Percentiles rank a stretch among this genome's conserved stretches.
Conservation (phyloP, 495 filamentous ascomycete species). For the Cladorrhinum samala region DNA sequence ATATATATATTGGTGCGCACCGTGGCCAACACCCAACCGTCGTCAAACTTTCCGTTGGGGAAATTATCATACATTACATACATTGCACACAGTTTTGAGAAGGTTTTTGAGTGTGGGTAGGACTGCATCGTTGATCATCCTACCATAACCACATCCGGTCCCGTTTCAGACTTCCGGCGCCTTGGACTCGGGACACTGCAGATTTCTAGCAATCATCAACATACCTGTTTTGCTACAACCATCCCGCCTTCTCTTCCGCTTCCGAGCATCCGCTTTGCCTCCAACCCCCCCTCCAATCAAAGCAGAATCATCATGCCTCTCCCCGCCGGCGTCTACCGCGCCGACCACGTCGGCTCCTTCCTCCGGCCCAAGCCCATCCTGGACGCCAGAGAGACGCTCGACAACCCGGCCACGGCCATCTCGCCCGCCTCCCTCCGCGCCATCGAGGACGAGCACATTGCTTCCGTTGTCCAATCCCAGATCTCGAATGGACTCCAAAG, state of each 20-base stretch:
- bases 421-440: conserved; percentile 36
- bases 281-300: background rate
- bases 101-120: background rate
- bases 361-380: conserved; percentile 37
- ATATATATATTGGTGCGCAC: too few relatives aligned
- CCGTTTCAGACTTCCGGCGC: background rate
- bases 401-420: conserved; percentile 37
- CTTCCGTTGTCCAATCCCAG: conserved; percentile 54
- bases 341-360: conserved; percentile 46
- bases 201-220: background rate
- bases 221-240: background rate
- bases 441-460: conserved; percentile 62
- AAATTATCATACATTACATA: too few relatives aligned
- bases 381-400: conserved; percentile 37
- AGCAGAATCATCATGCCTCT: conserved; percentile 31
- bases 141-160: background rate
- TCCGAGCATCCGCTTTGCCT: too few relatives aligned
- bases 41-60: too few relatives aligned
- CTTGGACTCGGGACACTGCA: background rate
- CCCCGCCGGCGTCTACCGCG: conserved; percentile 42
- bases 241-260: too few relatives aligned
- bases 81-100: too few relatives aligned
- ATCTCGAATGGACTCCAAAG: conserved; percentile 55
- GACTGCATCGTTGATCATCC: background rate
- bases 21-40: too few relatives aligned